Percentiles rank a stretch among this genome's conserved stretches.
Evolutionary conservation across 1,139 yeast species (phyloP).

Genomic region (Sugiyamaella neomexicana): DNA sequence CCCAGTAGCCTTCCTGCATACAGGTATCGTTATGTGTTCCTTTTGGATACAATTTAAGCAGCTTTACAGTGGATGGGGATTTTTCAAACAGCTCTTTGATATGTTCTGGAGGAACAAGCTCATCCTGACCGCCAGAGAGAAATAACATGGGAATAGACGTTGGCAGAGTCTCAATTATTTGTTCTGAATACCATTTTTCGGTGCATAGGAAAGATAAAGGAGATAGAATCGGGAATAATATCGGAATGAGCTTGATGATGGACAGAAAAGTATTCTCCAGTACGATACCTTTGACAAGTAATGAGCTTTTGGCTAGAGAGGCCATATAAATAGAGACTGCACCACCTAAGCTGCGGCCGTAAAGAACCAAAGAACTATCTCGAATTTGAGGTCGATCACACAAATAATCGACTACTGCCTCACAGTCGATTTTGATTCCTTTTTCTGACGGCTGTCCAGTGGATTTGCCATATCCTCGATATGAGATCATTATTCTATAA

Average conservation of each 20-base stretch:
- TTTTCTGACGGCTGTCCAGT: slow-evolving; percentile 74
- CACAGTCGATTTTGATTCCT: slow-evolving; percentile 84
- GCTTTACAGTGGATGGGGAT: slow-evolving; percentile 32
- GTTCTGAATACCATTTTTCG: slow-evolving; percentile 82
- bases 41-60: slow-evolving; percentile 53
- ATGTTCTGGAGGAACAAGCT: slow-evolving; percentile 86
- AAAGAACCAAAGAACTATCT: slow-evolving; percentile 60
- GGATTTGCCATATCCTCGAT: slow-evolving; percentile 89
- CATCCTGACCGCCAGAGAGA: slow-evolving; percentile 75
- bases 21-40: slow-evolving; percentile 83
- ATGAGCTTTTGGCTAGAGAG: slow-evolving; percentile 45
- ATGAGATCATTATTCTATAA: slow-evolving; percentile 64
- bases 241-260: slow-evolving; percentile 78
- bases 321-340: slow-evolving; percentile 90
- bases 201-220: slow-evolving; percentile 65
- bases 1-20: slow-evolving; percentile 74
- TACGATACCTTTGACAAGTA: slow-evolving; percentile 60
- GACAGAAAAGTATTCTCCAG: slow-evolving; percentile 86
- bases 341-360: slow-evolving; percentile 93
- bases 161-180: slow-evolving; percentile 54
- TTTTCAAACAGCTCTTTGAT: slow-evolving; percentile 60
- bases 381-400: slow-evolving; percentile 52
- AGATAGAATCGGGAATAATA: slow-evolving; percentile 67
- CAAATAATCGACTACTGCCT: slow-evolving; percentile 64
- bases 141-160: slow-evolving; percentile 64